A percentile compares a stretch with the other conserved stretches of the same genome.
phyloP scores from a whole-genome alignment of 306 rosid species.

The Lathyrus oleraceus region DNA sequence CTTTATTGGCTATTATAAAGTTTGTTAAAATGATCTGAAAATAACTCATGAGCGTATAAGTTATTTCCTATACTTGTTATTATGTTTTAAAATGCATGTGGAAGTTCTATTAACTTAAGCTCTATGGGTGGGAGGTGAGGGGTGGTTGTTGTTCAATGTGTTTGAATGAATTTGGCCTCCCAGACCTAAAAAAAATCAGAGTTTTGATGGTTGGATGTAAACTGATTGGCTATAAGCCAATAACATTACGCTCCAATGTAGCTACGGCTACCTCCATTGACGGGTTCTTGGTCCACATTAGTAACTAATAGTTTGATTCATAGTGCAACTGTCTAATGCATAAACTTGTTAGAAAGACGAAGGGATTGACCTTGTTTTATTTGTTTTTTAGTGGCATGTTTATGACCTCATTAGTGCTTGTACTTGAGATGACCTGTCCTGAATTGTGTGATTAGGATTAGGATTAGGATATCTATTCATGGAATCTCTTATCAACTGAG shows the following conservation, averaged over 20 bases:
- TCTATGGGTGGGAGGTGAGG: conserved; percentile 1
- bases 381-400: conserved; percentile 13
- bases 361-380: neutral
- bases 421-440: neutral
- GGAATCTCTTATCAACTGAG: neutral
- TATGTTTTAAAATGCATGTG: neutral
- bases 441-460: neutral
- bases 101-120: conserved; percentile 17
- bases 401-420: neutral
- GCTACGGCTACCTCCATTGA: conserved; percentile 2
- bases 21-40: neutral
- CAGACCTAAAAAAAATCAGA: neutral
- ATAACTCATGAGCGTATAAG: neutral
- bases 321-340: neutral
- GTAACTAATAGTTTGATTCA: neutral
- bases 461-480: neutral
- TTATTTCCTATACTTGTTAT: neutral
- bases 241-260: neutral
- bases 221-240: neutral
- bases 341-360: neutral
- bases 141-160: neutral
- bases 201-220: neutral
- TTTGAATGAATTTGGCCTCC: conserved; percentile 2
- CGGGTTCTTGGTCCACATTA: conserved; percentile 4
- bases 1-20: neutral